Evolutionary conservation across 1,139 yeast genomes (phyloP).

Genomic region (Hansenula lynferdii): DNA sequence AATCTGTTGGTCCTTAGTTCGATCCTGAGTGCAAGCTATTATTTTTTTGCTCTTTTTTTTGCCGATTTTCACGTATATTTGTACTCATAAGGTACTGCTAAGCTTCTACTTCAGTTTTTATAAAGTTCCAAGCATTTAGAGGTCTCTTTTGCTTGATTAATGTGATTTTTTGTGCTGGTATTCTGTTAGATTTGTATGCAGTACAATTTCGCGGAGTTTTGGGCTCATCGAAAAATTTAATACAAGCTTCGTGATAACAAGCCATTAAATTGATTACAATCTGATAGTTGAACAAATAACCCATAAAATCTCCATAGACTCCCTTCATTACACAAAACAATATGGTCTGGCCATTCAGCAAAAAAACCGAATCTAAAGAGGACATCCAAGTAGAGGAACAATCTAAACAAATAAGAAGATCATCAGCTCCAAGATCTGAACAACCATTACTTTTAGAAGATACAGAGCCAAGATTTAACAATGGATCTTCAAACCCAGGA

Average conservation of each 20-base stretch:
- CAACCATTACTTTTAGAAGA: conserved; percentile 30
- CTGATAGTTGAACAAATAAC: too few species aligned
- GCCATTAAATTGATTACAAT: too few species aligned
- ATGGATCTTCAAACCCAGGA: conserved; percentile 23
- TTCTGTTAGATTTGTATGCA: too few species aligned
- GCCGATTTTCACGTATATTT: background rate
- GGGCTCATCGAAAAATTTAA: too few species aligned
- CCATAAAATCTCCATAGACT: too few species aligned
- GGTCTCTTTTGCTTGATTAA: too few species aligned
- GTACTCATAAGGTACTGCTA: too few species aligned
- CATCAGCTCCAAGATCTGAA: conserved; percentile 9
- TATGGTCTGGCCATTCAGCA: conserved; percentile 10
- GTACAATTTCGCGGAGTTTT: too few species aligned
- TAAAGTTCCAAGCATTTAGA: too few species aligned
- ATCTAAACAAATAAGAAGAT: conserved; percentile 7
- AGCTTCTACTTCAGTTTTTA: too few species aligned
- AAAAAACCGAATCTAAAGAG: background rate
- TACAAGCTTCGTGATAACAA: too few species aligned
- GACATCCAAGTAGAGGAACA: background rate
- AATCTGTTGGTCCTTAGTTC: conserved; percentile 89
- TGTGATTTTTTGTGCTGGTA: too few species aligned
- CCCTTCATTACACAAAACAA: background rate
- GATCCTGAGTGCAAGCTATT: conserved; percentile 73
- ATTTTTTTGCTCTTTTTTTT: conserved; percentile 23
- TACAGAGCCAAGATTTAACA: conserved; percentile 31